Conservation (phyloP, 345 rosid genomes). For the Eucalyptus cladocalyx region DNA sequence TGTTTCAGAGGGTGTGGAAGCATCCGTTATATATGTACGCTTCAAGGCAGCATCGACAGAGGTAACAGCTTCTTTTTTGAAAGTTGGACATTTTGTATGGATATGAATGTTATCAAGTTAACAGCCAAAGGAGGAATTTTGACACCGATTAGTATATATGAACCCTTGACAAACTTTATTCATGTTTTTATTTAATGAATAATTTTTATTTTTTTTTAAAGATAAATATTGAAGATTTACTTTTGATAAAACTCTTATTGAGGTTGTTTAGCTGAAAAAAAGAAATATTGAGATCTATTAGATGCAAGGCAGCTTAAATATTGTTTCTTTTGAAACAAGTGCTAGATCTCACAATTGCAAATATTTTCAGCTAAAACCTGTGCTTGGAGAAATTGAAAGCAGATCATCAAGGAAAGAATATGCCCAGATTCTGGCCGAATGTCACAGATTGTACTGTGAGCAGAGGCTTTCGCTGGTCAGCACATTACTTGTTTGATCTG, state of each 20-base stretch:
- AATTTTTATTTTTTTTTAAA: background rate
- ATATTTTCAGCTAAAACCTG: conserved; percentile 74
- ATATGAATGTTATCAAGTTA: background rate
- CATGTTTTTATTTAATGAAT: background rate
- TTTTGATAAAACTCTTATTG: background rate
- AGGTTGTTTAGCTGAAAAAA: background rate
- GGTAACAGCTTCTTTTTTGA: conserved; percentile 20
- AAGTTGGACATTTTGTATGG: background rate
- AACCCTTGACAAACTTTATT: background rate
- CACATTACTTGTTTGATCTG: background rate
- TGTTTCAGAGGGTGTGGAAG: conserved; percentile 93
- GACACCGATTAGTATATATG: background rate
- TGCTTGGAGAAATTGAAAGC: conserved; percentile 85
- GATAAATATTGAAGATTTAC: background rate
- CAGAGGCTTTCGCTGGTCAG: conserved; percentile 86
- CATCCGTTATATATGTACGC: conserved; percentile 87
- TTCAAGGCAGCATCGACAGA: conserved; percentile 97
- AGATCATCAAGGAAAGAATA: conserved; percentile 90
- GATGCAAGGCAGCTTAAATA: background rate
- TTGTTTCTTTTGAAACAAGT: background rate
- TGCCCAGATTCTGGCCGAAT: conserved; percentile 71
- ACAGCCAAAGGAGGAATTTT: background rate
- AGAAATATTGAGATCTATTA: background rate
- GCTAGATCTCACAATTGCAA: background rate
- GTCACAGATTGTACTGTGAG: conserved; percentile 93